phyloP scores from a whole-genome alignment of 257 asterid genomes.

The Anisodus acutangulus region DNA sequence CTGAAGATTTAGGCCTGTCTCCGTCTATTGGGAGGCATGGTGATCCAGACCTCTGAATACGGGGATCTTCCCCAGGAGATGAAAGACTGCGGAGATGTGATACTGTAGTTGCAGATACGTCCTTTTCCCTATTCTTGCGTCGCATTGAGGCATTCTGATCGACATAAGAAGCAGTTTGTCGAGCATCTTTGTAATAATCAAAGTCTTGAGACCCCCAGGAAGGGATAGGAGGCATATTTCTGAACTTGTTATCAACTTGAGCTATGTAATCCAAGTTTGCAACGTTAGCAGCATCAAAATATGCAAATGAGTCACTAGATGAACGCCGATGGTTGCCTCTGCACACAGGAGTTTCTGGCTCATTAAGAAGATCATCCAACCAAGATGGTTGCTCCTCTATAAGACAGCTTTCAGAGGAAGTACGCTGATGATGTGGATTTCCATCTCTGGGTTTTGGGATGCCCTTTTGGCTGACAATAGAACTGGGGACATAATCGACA shows the following conservation, averaged over 20 bases:
- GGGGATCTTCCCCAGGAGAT: slow-evolving; percentile 51
- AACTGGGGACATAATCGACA: slow-evolving; percentile 63
- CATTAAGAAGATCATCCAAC: slow-evolving; percentile 63
- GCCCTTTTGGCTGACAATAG: slow-evolving; percentile 57
- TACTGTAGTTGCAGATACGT: slow-evolving; percentile 52
- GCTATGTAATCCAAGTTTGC: slow-evolving; percentile 34
- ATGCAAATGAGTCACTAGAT: slow-evolving; percentile 59
- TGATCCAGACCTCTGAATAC: slow-evolving; percentile 50
- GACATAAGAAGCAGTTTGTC: slow-evolving; percentile 51
- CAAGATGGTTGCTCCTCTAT: slow-evolving; percentile 60
- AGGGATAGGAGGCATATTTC: slow-evolving; percentile 51
- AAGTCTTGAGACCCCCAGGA: slow-evolving; percentile 79
- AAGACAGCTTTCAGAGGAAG: slow-evolving; percentile 56
- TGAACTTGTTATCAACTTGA: slow-evolving; percentile 61
- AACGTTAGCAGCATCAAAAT: slow-evolving; percentile 30
- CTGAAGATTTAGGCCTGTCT: slow-evolving; percentile 56
- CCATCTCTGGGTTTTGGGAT: slow-evolving; percentile 47
- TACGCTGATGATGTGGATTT: slow-evolving; percentile 50
- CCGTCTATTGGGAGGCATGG: slow-evolving; percentile 53
- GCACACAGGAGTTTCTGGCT: slow-evolving; percentile 58
- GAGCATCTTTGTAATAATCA: slow-evolving; percentile 55
- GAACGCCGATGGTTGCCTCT: slow-evolving; percentile 57
- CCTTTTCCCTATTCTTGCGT: slow-evolving; percentile 63
- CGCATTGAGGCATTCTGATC: slow-evolving; percentile 52
- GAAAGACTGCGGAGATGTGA: slow-evolving; percentile 57